Base-by-base conservation (phyloP, 2,329 filamentous ascomycete genomes). In the Fusarium illudens region DNA sequence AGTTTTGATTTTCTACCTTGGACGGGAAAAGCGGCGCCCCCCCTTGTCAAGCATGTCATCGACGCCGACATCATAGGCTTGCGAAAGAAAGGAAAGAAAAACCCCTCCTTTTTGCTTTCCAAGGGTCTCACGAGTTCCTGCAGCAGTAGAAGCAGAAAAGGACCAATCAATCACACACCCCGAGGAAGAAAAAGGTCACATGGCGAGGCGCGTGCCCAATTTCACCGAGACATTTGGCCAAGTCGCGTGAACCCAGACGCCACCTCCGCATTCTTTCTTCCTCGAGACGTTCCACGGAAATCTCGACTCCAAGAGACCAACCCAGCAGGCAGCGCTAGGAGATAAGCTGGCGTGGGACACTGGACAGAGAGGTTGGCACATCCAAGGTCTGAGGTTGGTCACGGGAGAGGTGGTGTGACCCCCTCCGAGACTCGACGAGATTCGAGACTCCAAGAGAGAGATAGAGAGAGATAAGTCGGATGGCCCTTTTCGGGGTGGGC, bases 41-140 rank as follows among this genome's bases (percentile, higher is more conserved):
- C 56, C 65, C 32, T 68, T 60, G 37, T 52, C 57, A 51, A 53
- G 65, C 22, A 68, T 68, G 65, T 59, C 65, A 68, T 68, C 46
- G 15, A 46, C 27, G 7, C 15, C 27, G 19, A 32, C 27, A 32
- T 32, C 46, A 30, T 32, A 49, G 29, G 22, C 34, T 19, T n/a
- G n/a, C n/a, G n/a, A n/a, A n/a, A n/a, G n/a, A n/a, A n/a, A n/a
- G 13, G 19, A 12, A 32, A n/a, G 7, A 4, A 33, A 30, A 37
- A 37, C 19, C 39, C 48, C 46, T 44, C 42, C 60, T 48, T 48
- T 20, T 17, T 48, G 7, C 27, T 27, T 48, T 50, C 19, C 60
- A 48, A 69, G 65, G 62, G 66, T 67, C 58, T 63, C 50, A 58
- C 51, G 36, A 68, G 65, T 68, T 69, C 65, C 65, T 68, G 65